A percentile compares a stretch with the other conserved stretches of the same genome.
Evolutionary conservation across 129 eudicot species (phyloP).

Genomic region (Lactuca saligna): DNA sequence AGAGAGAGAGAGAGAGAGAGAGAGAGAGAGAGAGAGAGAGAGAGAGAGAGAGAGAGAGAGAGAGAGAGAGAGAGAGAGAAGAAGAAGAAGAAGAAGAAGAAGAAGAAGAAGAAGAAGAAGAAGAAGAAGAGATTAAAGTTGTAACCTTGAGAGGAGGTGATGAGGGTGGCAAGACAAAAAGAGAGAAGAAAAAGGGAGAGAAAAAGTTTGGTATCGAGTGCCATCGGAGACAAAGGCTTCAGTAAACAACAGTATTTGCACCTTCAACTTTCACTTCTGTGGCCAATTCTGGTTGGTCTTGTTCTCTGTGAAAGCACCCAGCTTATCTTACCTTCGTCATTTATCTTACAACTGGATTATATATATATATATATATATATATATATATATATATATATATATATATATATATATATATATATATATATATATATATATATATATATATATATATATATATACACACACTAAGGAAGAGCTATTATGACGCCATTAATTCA

Average conservation of each 20-base stretch:
- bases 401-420: constrained; percentile 11
- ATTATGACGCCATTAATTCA: constrained; percentile 26
- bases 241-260: constrained; percentile 11
- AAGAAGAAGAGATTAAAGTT: not conserved
- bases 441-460: not conserved
- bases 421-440: not conserved
- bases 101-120: not conserved
- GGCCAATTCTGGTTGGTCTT: constrained; percentile 69
- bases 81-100: not conserved
- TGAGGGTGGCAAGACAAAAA: constrained; percentile 32
- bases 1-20: constrained; percentile 14
- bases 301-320: constrained; percentile 39
- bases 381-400: not conserved
- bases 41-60: constrained; percentile 1
- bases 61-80: not conserved
- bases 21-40: not conserved
- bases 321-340: constrained; percentile 4
- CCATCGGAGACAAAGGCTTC: constrained; percentile 48
- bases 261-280: constrained; percentile 29
- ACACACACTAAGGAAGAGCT: constrained; percentile 7
- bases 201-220: constrained; percentile 28
- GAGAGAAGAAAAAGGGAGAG: constrained; percentile 34
- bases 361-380: no score
- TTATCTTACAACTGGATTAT: constrained; percentile 2
- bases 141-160: constrained; percentile 61